A percentile compares a stretch with the other conserved stretches of the same genome.
Conservation (phyloP, 768 basidiomycete species). For the Sistotremastrum suecicum region DNA sequence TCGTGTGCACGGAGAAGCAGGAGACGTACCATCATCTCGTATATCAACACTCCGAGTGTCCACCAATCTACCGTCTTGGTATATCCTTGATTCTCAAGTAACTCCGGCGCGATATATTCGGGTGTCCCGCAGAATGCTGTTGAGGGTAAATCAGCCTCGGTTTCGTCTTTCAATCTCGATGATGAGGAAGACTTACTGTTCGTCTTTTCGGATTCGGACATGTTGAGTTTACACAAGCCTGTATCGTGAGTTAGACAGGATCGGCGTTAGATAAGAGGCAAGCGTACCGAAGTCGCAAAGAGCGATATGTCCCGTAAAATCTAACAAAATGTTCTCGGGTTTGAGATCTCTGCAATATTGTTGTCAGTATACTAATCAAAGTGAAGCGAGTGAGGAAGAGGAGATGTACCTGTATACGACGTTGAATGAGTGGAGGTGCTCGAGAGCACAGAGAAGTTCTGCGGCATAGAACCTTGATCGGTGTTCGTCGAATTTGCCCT, state of each 20-base stretch:
- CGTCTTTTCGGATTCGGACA: constrained; percentile 95
- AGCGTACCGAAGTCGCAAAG: constrained; percentile 82
- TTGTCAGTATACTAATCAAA: background rate
- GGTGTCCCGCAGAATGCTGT: constrained; percentile 95
- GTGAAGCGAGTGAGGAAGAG: background rate
- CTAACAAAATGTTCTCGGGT: constrained; percentile 94
- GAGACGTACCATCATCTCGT: constrained; percentile 78
- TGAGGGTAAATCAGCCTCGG: constrained; percentile 7
- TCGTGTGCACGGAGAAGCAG: background rate
- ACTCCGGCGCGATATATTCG: constrained; percentile 96
- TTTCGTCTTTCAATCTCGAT: background rate
- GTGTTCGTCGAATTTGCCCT: constrained; percentile 90
- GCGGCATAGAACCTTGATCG: constrained; percentile 95
- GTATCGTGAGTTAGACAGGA: constrained; percentile 2
- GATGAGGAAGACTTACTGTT: constrained; percentile 50
- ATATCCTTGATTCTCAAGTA: constrained; percentile 92
- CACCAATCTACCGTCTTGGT: constrained; percentile 99
- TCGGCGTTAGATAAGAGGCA: background rate
- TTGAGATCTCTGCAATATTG: constrained; percentile 63
- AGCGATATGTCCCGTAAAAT: constrained; percentile 96
- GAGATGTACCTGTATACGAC: constrained; percentile 81
- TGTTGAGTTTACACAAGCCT: constrained; percentile 90
- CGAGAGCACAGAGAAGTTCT: constrained; percentile 88
- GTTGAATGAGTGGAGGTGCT: constrained; percentile 94
- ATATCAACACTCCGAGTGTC: constrained; percentile 92